Conservation (phyloP, 2,329 filamentous ascomycete species). For the Raffaelea albimanens region DNA sequence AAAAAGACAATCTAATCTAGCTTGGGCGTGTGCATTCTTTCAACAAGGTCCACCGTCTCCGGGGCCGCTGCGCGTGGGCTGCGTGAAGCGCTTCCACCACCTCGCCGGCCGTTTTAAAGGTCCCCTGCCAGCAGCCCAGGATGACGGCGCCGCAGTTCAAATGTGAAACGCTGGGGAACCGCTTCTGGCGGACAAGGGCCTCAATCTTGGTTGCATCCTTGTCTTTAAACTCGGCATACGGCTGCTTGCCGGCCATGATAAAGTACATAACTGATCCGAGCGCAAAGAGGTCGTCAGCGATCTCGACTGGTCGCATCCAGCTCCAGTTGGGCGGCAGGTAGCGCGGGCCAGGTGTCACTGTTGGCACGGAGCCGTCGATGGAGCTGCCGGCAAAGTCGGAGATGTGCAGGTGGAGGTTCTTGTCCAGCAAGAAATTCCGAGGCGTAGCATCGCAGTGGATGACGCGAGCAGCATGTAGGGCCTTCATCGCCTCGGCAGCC, state of each 20-base stretch:
- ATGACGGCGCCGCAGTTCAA: background rate
- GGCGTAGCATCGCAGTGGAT: background rate
- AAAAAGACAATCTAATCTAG: too few species aligned
- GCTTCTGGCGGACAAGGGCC: background rate
- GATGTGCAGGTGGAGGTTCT: background rate
- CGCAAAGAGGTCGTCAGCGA: background rate
- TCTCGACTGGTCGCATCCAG: background rate
- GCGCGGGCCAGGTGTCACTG: background rate
- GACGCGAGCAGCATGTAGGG: background rate
- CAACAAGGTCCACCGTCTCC: too few species aligned
- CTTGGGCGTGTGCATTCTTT: too few species aligned
- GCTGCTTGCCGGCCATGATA: background rate
- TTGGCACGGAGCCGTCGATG: background rate
- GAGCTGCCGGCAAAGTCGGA: slow-evolving; percentile 1
- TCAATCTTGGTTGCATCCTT: background rate
- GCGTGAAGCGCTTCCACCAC: background rate
- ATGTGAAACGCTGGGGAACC: background rate
- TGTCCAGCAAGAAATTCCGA: background rate
- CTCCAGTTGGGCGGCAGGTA: background rate
- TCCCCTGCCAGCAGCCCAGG: background rate
- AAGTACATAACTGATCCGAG: background rate
- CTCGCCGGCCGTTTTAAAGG: background rate
- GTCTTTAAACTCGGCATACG: background rate
- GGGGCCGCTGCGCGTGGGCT: background rate
- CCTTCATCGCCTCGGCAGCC: background rate